Base-by-base conservation (phyloP, 2,329 filamentous ascomycete genomes). In the Diaporthe sp. region DNA sequence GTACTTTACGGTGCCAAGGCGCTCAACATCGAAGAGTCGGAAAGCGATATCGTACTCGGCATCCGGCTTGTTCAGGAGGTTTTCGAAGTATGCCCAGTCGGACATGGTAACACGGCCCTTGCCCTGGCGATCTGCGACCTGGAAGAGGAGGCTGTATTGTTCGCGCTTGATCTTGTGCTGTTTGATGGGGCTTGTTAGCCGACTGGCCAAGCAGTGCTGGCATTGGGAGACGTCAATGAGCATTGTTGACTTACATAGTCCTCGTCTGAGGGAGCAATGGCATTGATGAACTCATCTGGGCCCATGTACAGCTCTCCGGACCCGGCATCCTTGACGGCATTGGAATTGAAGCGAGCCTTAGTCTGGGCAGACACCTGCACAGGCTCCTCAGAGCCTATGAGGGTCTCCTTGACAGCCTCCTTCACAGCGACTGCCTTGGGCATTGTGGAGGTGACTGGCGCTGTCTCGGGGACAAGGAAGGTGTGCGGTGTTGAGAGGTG, bases 41-140 rank as follows among this genome's bases (percentile, higher is more conserved):
- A 98, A 99, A 22, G 97, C 96, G 80, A 99, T 98, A 85, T 98
- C 96, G 86, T 99, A 99, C 86, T 99, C 97, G 83, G 97, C 97
- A 82, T 98, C 97, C 76, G 97, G 94, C 86, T 98, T 98, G 79
- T 90, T 89, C 75, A 99, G 92, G 77, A 99, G 90, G 87, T 97
- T 97, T 86, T 98, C 95, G 85, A 98, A 99, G 77, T 94, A 93
- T 61, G 90, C 92, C 95, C 96, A 99, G 86, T 99, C 97, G 75
- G 92, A 88, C 72, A 98, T 86, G 79, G 87, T 94, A 79, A 99
- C 88, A 79, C 90, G 92, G 77, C 96, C 96, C 58, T 87, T 87
- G 78, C 88, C 90, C 78, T 91, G 91, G 79, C 94, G 92, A 84
- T 99, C 97, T 80, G 97, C 97, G 74, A 99, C 94, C 77, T 89